phyloP scores from a whole-genome alignment of 352 stramenopile species.

The Globisporangium rhizosaccharum region DNA sequence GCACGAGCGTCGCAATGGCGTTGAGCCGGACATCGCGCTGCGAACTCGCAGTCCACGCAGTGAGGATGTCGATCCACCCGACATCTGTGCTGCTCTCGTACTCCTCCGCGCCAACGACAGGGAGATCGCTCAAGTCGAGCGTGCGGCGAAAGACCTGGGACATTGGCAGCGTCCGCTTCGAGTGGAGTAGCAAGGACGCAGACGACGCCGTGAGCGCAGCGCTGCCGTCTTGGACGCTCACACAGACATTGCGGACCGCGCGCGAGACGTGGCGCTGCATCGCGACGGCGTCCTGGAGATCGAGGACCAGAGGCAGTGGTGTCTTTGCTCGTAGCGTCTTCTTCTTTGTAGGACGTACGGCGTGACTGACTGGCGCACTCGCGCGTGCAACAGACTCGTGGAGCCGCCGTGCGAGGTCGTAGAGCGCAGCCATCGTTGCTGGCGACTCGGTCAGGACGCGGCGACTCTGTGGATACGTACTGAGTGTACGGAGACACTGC shows the following conservation, averaged over 20 bases:
- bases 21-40: slow-evolving; percentile 52
- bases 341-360: background rate
- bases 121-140: slow-evolving; percentile 61
- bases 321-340: background rate
- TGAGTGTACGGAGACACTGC: slow-evolving; percentile 49
- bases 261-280: slow-evolving; percentile 29
- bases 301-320: background rate
- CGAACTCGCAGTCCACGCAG: slow-evolving; percentile 55
- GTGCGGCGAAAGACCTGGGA: slow-evolving; percentile 48
- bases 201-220: slow-evolving; percentile 37
- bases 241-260: slow-evolving; percentile 59
- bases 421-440: slow-evolving; percentile 45
- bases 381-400: slow-evolving; percentile 23
- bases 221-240: slow-evolving; percentile 41
- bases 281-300: slow-evolving; percentile 1
- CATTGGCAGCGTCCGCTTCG: slow-evolving; percentile 58
- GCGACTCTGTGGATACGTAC: slow-evolving; percentile 36
- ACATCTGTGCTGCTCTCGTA: slow-evolving; percentile 71
- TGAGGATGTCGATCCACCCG: slow-evolving; percentile 81
- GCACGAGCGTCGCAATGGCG: slow-evolving; percentile 61
- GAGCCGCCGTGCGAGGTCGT: slow-evolving; percentile 37
- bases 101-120: slow-evolving; percentile 66
- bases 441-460: slow-evolving; percentile 46
- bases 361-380: background rate
- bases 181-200: slow-evolving; percentile 40